Evolutionary conservation across 2,329 filamentous ascomycete species (phyloP).

Genomic region (Pseudocercospora vitis): DNA sequence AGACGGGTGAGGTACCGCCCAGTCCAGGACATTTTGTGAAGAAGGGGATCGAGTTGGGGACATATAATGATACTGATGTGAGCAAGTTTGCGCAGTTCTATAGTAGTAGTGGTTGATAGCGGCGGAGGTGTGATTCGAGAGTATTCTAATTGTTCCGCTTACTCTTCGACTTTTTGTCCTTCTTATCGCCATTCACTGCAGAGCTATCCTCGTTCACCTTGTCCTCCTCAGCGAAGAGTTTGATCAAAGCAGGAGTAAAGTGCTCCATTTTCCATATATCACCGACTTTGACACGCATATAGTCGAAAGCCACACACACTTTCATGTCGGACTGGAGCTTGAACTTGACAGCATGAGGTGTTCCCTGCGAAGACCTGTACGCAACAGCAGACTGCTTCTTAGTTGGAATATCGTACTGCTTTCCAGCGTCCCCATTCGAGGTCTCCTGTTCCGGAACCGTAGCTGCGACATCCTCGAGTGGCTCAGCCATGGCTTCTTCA

Average conservation of each 20-base stretch:
- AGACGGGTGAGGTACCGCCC: constrained; percentile 52
- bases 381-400: constrained; percentile 7
- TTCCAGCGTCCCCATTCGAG: constrained; percentile 14
- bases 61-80: constrained; percentile 3
- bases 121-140: too few relatives aligned
- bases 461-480: constrained; percentile 27
- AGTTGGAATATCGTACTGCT: constrained; percentile 27
- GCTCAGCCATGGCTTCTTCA: constrained; percentile 29
- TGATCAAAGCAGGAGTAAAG: constrained; percentile 60
- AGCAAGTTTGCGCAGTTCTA: not conserved
- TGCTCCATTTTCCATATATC: constrained; percentile 67
- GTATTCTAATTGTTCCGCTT: constrained; percentile 28
- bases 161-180: constrained; percentile 28
- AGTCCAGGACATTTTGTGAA: constrained; percentile 46
- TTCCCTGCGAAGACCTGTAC: not conserved
- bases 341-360: constrained; percentile 34
- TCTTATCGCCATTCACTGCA: constrained; percentile 11
- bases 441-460: constrained; percentile 28
- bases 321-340: constrained; percentile 56
- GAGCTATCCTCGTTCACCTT: constrained; percentile 23
- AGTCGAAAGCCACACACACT: constrained; percentile 73
- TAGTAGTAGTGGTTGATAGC: not conserved
- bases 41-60: constrained; percentile 1
- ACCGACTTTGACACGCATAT: constrained; percentile 70
- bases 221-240: constrained; percentile 54